These are phyloP conservation scores for Talinum fruticosum DNA, from an alignment of 148 eudicot genomes.

Conservation along the genomic window DNA sequence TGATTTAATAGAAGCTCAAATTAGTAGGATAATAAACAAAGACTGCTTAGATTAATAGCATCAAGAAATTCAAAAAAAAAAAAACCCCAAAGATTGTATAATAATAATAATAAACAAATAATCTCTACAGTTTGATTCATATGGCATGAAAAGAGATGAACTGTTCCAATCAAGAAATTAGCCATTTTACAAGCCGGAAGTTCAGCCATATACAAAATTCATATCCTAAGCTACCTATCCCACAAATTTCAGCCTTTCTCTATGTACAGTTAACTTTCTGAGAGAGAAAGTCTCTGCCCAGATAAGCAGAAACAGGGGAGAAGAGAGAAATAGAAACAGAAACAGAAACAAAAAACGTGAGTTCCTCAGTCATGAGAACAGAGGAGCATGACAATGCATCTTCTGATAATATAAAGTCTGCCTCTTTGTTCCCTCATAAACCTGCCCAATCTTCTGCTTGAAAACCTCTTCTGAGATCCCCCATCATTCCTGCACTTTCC, in stretches of 20 bases:
- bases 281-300: neutral
- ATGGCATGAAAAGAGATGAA: neutral
- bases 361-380: slow-evolving; percentile 48
- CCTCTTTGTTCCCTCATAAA: slow-evolving; percentile 58
- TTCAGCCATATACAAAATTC: neutral
- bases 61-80: too few species aligned
- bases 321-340: too few species aligned
- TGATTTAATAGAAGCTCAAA: too few species aligned
- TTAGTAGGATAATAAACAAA: too few species aligned
- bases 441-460: slow-evolving; percentile 42
- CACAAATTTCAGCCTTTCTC: neutral
- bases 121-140: too few species aligned
- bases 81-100: too few species aligned
- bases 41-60: too few species aligned
- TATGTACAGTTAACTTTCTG: neutral
- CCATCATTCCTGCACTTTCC: slow-evolving; percentile 9
- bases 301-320: neutral
- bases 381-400: slow-evolving; percentile 58
- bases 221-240: neutral
- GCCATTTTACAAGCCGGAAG: neutral
- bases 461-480: slow-evolving; percentile 38
- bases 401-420: slow-evolving; percentile 54
- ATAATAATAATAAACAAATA: too few species aligned
- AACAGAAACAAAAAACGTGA: too few species aligned
- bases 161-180: neutral